A percentile compares a stretch with the other conserved stretches of the same genome.
phyloP scores from a whole-genome alignment of 2,329 filamentous ascomycete species.

The Talaromyces sp. region DNA sequence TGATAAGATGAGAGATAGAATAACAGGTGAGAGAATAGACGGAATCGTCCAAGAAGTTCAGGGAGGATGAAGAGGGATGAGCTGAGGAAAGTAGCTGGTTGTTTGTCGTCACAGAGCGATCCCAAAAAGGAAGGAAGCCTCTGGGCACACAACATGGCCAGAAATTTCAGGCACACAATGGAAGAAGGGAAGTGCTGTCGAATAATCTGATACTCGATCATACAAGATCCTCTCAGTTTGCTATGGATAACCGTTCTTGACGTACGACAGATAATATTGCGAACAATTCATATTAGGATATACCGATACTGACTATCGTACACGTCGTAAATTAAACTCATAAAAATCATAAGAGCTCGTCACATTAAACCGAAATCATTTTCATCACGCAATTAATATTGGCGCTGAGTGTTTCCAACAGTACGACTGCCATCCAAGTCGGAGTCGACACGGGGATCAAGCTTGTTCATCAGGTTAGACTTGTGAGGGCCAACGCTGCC shows the following conservation, averaged over 20 bases:
- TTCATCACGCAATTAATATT: background rate
- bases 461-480: conserved; percentile 46
- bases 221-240: background rate
- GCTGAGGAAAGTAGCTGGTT: background rate
- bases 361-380: background rate
- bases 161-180: background rate
- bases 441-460: conserved; percentile 53
- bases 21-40: background rate
- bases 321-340: conserved; percentile 3
- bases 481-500: conserved; percentile 41
- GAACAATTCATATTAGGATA: background rate
- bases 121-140: conserved; percentile 8
- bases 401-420: conserved; percentile 1
- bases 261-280: background rate
- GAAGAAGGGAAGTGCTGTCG: background rate
- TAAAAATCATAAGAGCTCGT: background rate
- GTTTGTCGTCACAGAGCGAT: background rate
- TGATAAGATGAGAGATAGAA: background rate
- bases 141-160: background rate
- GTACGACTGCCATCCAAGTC: conserved; percentile 36
- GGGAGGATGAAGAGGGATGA: background rate
- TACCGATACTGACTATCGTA: background rate
- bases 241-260: background rate
- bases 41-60: background rate
- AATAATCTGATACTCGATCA: background rate